Percentiles rank a stretch among this genome's conserved stretches.
phyloP scores from a whole-genome alignment of 768 basidiomycete species.

The Arthromyces matolae region DNA sequence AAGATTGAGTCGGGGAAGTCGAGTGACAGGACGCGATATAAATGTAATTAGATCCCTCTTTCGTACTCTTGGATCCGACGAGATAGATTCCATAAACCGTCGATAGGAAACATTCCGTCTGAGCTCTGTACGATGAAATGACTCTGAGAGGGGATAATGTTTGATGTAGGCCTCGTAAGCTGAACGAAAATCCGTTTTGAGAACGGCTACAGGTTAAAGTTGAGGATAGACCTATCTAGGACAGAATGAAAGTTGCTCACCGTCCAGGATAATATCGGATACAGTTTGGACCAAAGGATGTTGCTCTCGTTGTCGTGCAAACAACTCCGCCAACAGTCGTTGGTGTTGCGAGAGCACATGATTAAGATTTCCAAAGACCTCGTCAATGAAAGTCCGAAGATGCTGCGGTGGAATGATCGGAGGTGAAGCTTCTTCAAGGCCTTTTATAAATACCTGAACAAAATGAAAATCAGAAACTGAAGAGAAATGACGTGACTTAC shows the following conservation, averaged over 20 bases:
- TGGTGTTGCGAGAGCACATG: slow-evolving; percentile 66
- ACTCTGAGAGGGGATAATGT: slow-evolving; percentile 84
- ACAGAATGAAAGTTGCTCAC: slow-evolving; percentile 34
- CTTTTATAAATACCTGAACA: slow-evolving; percentile 66
- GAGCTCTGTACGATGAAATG: slow-evolving; percentile 73
- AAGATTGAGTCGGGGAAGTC: slow-evolving; percentile 78
- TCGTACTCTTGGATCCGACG: slow-evolving; percentile 60
- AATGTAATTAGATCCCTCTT: slow-evolving; percentile 81
- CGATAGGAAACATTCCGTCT: slow-evolving; percentile 65
- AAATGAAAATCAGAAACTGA: neutral
- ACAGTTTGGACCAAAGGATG: slow-evolving; percentile 81
- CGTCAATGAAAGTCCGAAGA: slow-evolving; percentile 63
- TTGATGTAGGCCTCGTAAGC: slow-evolving; percentile 84
- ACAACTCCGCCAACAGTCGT: slow-evolving; percentile 66
- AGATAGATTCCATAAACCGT: slow-evolving; percentile 58
- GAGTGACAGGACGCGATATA: slow-evolving; percentile 81
- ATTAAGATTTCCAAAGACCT: slow-evolving; percentile 83
- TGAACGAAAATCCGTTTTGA: slow-evolving; percentile 49
- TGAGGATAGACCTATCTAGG: slow-evolving; percentile 1
- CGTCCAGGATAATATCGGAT: slow-evolving; percentile 80
- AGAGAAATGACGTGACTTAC: slow-evolving; percentile 33
- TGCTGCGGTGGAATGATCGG: slow-evolving; percentile 57
- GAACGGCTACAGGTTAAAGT: slow-evolving; percentile 30
- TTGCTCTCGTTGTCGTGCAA: slow-evolving; percentile 77
- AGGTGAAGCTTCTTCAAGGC: slow-evolving; percentile 56